These are phyloP conservation scores for Hymenoscyphus fructigenus DNA, from an alignment of 2,329 filamentous ascomycete genomes.

Conservation along the genomic window DNA sequence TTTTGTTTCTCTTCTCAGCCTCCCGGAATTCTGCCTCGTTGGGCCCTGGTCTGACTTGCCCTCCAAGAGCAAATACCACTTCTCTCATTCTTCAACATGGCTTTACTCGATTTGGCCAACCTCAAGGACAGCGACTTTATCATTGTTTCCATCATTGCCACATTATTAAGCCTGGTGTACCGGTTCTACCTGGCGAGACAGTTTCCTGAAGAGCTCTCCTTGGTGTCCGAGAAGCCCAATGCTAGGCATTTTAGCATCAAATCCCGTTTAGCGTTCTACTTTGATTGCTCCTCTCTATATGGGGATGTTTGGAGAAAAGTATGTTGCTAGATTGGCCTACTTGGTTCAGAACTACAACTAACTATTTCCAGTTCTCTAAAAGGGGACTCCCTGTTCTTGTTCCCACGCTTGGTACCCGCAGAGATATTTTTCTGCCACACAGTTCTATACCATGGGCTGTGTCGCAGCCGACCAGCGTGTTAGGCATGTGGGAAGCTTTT, in stretches of 20 bases:
- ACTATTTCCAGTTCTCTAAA: constrained; percentile 39
- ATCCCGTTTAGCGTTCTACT: not conserved
- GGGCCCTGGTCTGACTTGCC: not conserved
- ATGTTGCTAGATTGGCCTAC: not conserved
- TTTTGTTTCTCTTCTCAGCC: not conserved
- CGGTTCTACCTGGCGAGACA: not conserved
- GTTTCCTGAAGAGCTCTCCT: not conserved
- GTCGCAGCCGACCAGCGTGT: constrained; percentile 39
- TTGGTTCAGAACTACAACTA: not conserved
- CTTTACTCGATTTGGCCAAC: not conserved
- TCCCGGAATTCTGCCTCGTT: not conserved
- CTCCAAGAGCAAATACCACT: not conserved
- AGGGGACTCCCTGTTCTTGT: constrained; percentile 42
- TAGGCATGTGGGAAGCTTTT: constrained; percentile 38
- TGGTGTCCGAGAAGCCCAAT: not conserved
- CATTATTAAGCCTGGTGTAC: not conserved
- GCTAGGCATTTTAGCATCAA: not conserved
- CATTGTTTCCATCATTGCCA: not conserved
- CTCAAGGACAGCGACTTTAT: not conserved
- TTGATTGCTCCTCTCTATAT: not conserved
- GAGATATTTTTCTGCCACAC: constrained; percentile 42
- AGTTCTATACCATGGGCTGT: constrained; percentile 40
- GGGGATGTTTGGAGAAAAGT: not conserved
- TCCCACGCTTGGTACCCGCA: constrained; percentile 40
- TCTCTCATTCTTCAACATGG: not conserved